Evolutionary conservation across 345 rosid genomes (phyloP).

Genomic region (Psidium friedrichsthalianum): DNA sequence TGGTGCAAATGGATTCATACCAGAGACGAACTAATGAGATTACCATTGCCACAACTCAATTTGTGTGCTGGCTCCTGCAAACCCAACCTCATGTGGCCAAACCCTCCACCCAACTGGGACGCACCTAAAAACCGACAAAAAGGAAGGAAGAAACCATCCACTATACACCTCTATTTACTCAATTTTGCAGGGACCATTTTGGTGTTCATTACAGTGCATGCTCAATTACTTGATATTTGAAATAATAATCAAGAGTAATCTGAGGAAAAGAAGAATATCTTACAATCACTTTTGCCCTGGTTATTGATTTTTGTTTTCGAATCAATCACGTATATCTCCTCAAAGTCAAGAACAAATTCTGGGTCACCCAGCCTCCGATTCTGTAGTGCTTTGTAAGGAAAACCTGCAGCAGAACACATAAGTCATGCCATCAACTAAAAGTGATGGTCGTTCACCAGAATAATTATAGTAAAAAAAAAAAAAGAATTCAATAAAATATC

Average conservation of each 20-base stretch:
- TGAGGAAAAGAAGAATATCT: not conserved
- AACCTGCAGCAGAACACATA: constrained; percentile 31
- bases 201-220: not conserved
- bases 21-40: not conserved
- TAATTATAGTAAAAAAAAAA: not conserved
- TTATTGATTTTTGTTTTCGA: constrained; percentile 82
- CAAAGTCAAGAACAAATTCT: constrained; percentile 85
- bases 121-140: not conserved
- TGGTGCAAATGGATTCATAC: not conserved
- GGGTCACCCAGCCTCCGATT: constrained; percentile 70
- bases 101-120: not conserved
- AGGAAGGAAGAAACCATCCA: not conserved
- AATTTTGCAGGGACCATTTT: not conserved
- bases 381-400: constrained; percentile 80
- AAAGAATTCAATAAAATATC: not conserved
- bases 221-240: not conserved
- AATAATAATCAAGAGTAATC: not conserved
- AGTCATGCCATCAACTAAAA: not conserved
- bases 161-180: not conserved
- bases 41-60: not conserved
- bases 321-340: constrained; percentile 87
- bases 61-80: not conserved
- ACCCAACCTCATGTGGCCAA: not conserved
- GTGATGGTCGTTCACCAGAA: not conserved
- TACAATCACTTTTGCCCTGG: constrained; percentile 90